Evolutionary conservation across 345 rosid species (phyloP).

Genomic region (Abelmoschus esculentus): DNA sequence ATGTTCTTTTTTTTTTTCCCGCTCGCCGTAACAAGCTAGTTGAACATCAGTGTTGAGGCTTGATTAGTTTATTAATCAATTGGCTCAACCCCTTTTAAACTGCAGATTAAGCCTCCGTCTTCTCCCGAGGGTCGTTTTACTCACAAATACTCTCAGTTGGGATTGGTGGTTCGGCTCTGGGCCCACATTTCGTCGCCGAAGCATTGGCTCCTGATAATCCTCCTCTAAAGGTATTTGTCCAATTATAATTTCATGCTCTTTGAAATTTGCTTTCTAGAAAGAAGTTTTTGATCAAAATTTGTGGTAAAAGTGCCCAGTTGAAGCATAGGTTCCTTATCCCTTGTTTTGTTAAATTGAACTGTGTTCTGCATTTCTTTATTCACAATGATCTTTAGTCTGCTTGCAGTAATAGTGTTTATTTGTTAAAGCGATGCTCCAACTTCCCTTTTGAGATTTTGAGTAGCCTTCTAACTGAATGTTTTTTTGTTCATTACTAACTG

Average conservation of each 20-base stretch:
- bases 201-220: constrained; percentile 88
- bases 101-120: constrained; percentile 80
- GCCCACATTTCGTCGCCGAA: background rate
- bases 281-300: too few relatives aligned
- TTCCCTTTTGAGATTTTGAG: background rate
- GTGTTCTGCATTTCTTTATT: background rate
- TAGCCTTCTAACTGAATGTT: background rate
- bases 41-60: background rate
- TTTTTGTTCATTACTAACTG: too few relatives aligned
- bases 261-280: background rate
- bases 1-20: background rate
- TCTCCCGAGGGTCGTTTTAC: constrained; percentile 70
- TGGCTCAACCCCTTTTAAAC: background rate
- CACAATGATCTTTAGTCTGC: background rate
- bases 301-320: too few relatives aligned
- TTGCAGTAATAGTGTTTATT: background rate
- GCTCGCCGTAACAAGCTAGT: background rate
- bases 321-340: too few relatives aligned
- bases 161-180: constrained; percentile 50
- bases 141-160: constrained; percentile 86
- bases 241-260: background rate
- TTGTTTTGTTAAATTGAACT: background rate
- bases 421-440: background rate
- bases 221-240: constrained; percentile 61
- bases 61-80: background rate